Conservation (phyloP, 352 stramenopile species). For the Phytopythium oedochilum region DNA sequence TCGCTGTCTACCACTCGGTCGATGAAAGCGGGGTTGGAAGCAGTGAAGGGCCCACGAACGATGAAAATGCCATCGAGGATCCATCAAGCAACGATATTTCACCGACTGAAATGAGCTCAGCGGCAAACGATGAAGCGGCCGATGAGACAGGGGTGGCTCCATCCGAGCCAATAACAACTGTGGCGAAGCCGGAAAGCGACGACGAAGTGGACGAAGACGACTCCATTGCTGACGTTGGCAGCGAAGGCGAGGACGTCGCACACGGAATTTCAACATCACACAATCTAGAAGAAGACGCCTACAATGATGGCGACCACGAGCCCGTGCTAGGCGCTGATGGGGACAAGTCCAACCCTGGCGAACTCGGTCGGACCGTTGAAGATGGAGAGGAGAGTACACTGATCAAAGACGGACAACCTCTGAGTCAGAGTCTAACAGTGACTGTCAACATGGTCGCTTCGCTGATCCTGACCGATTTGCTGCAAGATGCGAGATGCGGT, state of each 20-base stretch:
- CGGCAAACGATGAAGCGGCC: too few species aligned
- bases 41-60: not conserved
- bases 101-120: not conserved
- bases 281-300: not conserved
- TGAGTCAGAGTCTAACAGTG: too few species aligned
- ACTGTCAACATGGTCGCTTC: conserved; percentile 2
- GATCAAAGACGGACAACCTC: not conserved
- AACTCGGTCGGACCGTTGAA: not conserved
- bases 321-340: not conserved
- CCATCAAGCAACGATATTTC: not conserved
- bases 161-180: too few species aligned
- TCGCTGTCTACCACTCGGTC: not conserved
- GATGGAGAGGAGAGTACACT: not conserved
- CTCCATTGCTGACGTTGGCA: too few species aligned
- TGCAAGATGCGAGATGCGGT: conserved; percentile 14
- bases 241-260: not conserved
- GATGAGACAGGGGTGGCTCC: too few species aligned
- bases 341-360: too few species aligned
- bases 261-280: not conserved
- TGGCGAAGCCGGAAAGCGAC: not conserved
- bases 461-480: conserved; percentile 17
- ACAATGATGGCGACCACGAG: not conserved
- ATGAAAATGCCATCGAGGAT: not conserved
- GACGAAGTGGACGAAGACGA: not conserved
- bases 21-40: not conserved